Base-by-base conservation (phyloP, 768 basidiomycete species). In the Nidularia sp. region DNA sequence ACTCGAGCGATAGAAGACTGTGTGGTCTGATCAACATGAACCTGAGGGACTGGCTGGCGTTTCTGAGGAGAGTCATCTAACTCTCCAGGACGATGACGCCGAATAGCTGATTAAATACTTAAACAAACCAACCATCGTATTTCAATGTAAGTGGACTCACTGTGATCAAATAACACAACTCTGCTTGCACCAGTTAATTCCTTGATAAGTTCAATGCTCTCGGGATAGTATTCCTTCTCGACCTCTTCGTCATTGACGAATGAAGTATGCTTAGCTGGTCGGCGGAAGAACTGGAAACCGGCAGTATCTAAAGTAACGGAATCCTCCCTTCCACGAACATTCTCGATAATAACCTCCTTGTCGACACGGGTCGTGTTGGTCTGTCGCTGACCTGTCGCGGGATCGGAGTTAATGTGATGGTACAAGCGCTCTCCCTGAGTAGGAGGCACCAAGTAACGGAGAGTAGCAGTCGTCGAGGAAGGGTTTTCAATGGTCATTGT, bases 91-190 rank as follows among this genome's bases (percentile, higher is more conserved):
- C 69, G 63, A 29, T 65, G 70, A 34, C 77, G 75, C n/a, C 79
- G 77, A 32, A 77, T 63, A n/a, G 78, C 78, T 79, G 42, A 25
- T 18, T 32, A 5, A 34, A 5, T 10, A 42, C 6, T 13, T 8
- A 44, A n/a, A 35, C n/a, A 6, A 34, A 5, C 32, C 12, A 13
- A 45, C 12, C 22, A 15, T n/a, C 10, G 1, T 42, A 39, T 46
- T 34, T 4, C 22, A 36, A 33, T 50, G 15, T 50, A 29, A 45
- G 39, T 51, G 34, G 15, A 56, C 80, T 55, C 50, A 80, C 83
- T 84, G 61, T 84, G 83, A 57, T 85, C 82, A 52, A 85, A 86
- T 34, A 83, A 49, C n/a, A 84, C 77, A 22, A 80, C 78, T 22
- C 70, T 70, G 53, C 69, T 77, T 0, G 83, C 84, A 7, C 84